Conservation (phyloP, 176 grass and related monocot species). For the Poa pratensis region DNA sequence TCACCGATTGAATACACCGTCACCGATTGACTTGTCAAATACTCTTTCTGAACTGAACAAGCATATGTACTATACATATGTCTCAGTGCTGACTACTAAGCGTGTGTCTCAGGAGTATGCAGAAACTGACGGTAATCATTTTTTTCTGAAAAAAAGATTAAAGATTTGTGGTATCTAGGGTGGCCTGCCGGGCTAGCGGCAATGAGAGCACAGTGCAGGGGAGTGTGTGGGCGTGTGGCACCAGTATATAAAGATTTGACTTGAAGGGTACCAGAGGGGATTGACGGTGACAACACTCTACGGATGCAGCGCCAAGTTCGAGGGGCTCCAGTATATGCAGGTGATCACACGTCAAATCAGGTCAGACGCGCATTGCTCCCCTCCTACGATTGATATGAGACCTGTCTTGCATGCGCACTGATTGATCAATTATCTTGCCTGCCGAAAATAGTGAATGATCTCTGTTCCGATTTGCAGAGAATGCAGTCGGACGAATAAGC, state of each 20-base stretch:
- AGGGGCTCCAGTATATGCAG: background rate
- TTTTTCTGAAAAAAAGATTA: too few relatives aligned
- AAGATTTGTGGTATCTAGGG: too few relatives aligned
- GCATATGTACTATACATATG: background rate
- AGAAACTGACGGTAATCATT: too few relatives aligned
- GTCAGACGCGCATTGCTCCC: background rate
- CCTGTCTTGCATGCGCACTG: background rate
- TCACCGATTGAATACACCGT: background rate
- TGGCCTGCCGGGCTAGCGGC: background rate
- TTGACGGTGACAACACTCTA: conserved; percentile 21
- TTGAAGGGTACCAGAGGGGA: background rate
- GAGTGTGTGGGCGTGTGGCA: background rate
- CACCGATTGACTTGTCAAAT: background rate
- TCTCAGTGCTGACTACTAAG: too few relatives aligned
- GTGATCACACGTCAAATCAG: conserved; percentile 12
- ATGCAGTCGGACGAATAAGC: background rate
- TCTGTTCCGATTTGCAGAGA: background rate
- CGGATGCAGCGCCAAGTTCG: background rate
- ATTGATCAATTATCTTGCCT: background rate
- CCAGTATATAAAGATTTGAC: background rate
- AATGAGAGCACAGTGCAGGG: background rate
- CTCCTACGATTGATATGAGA: background rate
- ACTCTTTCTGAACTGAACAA: background rate
- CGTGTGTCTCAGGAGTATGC: too few relatives aligned
- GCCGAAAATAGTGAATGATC: background rate